A percentile compares a stretch with the other conserved stretches of the same genome.
These are phyloP conservation scores for Tolypocladium cylindrosporum DNA, from an alignment of 2,329 filamentous ascomycete genomes.

Conservation along the genomic window DNA sequence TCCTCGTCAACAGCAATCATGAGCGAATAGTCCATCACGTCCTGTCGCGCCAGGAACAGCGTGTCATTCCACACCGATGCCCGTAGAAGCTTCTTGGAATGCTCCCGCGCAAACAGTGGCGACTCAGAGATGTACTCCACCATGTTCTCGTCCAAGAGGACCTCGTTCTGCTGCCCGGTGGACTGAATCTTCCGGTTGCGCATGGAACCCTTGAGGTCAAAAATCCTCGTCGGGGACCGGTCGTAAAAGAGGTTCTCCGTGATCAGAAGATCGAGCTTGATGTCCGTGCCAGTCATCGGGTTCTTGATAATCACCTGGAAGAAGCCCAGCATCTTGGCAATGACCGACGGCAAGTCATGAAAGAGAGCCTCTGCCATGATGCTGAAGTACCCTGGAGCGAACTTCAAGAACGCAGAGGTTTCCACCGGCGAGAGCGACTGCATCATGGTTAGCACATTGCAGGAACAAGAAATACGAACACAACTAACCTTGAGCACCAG, in stretches of 20 bases:
- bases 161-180: slow-evolving; percentile 92
- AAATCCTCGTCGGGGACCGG: slow-evolving; percentile 76
- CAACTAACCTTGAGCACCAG: slow-evolving; percentile 66
- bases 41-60: slow-evolving; percentile 83
- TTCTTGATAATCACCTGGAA: slow-evolving; percentile 98
- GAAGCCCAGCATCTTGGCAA: slow-evolving; percentile 98
- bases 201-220: slow-evolving; percentile 97
- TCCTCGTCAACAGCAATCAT: slow-evolving; percentile 97
- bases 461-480: not conserved
- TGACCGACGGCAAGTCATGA: slow-evolving; percentile 88
- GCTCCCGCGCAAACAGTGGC: slow-evolving; percentile 87
- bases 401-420: slow-evolving; percentile 86
- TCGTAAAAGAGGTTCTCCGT: slow-evolving; percentile 99
- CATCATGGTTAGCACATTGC: slow-evolving; percentile 5
- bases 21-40: slow-evolving; percentile 98
- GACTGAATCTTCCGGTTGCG: slow-evolving; percentile 94
- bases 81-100: slow-evolving; percentile 86
- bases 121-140: slow-evolving; percentile 98
- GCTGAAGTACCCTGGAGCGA: slow-evolving; percentile 92
- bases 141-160: slow-evolving; percentile 95
- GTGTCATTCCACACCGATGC: slow-evolving; percentile 97
- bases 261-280: slow-evolving; percentile 85
- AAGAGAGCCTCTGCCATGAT: slow-evolving; percentile 97
- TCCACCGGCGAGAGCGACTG: slow-evolving; percentile 84
- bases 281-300: slow-evolving; percentile 78